These are phyloP conservation scores for Rutidosis leptorrhynchoides DNA, from an alignment of 129 eudicot genomes.

Conservation along the genomic window DNA sequence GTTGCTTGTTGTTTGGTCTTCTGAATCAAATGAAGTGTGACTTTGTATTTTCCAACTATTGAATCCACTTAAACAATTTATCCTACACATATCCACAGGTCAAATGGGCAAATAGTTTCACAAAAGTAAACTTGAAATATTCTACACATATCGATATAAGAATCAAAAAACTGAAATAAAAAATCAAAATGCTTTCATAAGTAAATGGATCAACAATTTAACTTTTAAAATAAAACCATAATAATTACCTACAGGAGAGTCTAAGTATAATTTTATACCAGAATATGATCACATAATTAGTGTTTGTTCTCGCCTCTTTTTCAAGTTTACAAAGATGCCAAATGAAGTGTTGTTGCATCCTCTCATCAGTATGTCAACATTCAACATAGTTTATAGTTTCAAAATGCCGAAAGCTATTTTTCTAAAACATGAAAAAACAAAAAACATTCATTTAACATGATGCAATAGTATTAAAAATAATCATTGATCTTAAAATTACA, in stretches of 20 bases:
- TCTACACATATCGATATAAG: no score
- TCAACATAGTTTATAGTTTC: slow-evolving; percentile 91
- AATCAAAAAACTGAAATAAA: no score
- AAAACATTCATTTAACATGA: slow-evolving; percentile 15
- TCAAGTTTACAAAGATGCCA: slow-evolving; percentile 87
- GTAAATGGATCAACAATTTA: neutral
- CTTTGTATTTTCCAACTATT: slow-evolving; percentile 65
- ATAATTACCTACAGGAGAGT: neutral
- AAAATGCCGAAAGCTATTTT: slow-evolving; percentile 85
- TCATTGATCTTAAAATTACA: neutral
- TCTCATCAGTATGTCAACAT: no score
- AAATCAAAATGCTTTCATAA: neutral
- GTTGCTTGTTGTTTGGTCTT: slow-evolving; percentile 74
- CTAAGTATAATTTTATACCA: neutral
- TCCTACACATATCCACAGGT: slow-evolving; percentile 48
- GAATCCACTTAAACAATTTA: slow-evolving; percentile 74
- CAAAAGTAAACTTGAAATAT: no score
- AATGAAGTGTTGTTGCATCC: slow-evolving; percentile 84
- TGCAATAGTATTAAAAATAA: neutral
- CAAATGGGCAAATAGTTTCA: no score
- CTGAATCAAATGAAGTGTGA: slow-evolving; percentile 93
- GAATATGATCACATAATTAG: neutral
- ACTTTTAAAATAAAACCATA: neutral
- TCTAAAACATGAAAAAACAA: slow-evolving; percentile 43
- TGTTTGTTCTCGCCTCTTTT: slow-evolving; percentile 58